phyloP scores from a whole-genome alignment of 2,329 filamentous ascomycete genomes.

The Monilinia polystroma region DNA sequence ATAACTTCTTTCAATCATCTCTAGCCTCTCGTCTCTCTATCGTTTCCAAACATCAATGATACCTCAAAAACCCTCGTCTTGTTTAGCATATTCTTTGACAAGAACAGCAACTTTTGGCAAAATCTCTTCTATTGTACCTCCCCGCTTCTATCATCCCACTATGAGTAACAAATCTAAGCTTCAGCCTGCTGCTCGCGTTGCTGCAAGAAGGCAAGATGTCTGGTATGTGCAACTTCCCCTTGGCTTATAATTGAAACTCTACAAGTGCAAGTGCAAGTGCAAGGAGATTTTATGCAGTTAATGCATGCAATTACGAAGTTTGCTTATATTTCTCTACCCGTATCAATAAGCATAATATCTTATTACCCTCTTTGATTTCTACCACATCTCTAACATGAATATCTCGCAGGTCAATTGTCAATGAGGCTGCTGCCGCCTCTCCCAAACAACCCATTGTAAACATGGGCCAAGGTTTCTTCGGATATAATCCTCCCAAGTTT shows the following conservation, averaged over 20 bases:
- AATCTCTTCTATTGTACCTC: neutral
- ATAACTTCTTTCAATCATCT: no score
- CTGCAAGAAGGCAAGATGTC: conserved; percentile 56
- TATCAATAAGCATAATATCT: neutral
- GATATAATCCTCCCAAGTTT: conserved; percentile 91
- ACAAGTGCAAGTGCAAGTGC: neutral
- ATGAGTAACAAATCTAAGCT: conserved; percentile 41
- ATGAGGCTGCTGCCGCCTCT: conserved; percentile 62
- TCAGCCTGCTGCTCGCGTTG: conserved; percentile 54
- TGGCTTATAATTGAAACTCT: neutral
- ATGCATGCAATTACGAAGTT: neutral
- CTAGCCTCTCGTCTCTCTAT: no score
- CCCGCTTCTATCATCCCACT: conserved; percentile 32
- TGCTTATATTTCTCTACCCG: neutral
- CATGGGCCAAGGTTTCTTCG: conserved; percentile 72
- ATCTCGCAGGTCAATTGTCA: conserved; percentile 58
- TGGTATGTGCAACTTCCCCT: conserved; percentile 46
- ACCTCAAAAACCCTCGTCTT: conserved; percentile 21
- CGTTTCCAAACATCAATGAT: conserved; percentile 22
- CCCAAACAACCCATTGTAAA: conserved; percentile 65
- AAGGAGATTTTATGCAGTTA: neutral
- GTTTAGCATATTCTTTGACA: conserved; percentile 18
- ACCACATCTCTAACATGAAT: conserved; percentile 7
- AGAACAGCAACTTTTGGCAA: neutral
- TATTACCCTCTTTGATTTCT: neutral